Conservation (phyloP, 768 basidiomycete species). For the Lactarius deliciosus region DNA sequence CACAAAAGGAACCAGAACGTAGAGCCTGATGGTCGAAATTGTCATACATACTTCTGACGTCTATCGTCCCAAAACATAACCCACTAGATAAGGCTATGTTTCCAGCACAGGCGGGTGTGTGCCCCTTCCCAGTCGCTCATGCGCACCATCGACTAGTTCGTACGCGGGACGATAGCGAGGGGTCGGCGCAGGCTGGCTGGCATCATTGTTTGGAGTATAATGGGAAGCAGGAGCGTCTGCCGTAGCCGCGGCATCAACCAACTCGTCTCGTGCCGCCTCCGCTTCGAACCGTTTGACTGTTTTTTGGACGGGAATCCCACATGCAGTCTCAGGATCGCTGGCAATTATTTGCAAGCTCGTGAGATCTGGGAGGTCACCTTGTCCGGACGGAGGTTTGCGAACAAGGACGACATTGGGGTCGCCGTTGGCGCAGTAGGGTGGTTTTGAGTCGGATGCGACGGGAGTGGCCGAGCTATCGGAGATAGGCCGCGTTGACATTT, state of each 20-base stretch:
- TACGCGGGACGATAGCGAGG: slow-evolving; percentile 73
- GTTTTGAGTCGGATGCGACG: neutral
- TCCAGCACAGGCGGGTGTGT: slow-evolving; percentile 23
- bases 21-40: neutral
- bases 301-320: slow-evolving; percentile 18
- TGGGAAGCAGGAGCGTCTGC: neutral
- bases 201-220: slow-evolving; percentile 29
- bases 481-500: slow-evolving; percentile 10
- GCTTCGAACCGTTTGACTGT: neutral
- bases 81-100: slow-evolving; percentile 5
- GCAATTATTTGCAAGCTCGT: slow-evolving; percentile 11
- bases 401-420: neutral
- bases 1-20: neutral
- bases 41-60: neutral
- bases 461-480: neutral
- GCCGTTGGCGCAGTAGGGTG: neutral
- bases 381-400: neutral
- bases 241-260: neutral
- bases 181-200: slow-evolving; percentile 9
- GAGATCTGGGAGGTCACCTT: slow-evolving; percentile 17
- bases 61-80: neutral
- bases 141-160: slow-evolving; percentile 64
- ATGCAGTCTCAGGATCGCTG: slow-evolving; percentile 9
- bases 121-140: slow-evolving; percentile 29
- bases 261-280: slow-evolving; percentile 1